A percentile compares a stretch with the other conserved stretches of the same genome.
These are phyloP conservation scores for Xylaria sp. DNA, from an alignment of 2,329 filamentous ascomycete genomes.

Conservation along the genomic window DNA sequence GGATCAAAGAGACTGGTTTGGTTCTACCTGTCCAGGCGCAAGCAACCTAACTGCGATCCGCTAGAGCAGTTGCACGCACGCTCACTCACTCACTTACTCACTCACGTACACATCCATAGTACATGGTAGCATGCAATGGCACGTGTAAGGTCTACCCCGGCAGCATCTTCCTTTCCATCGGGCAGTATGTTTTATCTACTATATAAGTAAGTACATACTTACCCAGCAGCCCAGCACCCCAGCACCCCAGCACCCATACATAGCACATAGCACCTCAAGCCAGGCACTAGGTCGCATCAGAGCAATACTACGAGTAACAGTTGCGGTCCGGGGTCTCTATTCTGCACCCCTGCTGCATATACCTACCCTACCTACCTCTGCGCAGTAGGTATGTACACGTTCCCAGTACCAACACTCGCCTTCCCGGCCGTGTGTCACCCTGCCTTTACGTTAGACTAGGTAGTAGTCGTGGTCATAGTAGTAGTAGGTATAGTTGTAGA, in stretches of 20 bases:
- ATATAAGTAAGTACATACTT: too few relatives aligned
- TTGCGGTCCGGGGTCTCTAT: slow-evolving; percentile 38
- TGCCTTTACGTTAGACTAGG: slow-evolving; percentile 17
- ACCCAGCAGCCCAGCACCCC: too few relatives aligned
- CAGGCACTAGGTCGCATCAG: too few relatives aligned
- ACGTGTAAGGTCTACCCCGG: slow-evolving; percentile 37
- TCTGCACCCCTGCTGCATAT: slow-evolving; percentile 31
- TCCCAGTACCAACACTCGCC: slow-evolving; percentile 22
- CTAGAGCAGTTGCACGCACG: too few relatives aligned
- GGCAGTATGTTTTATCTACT: slow-evolving; percentile 51
- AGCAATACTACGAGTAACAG: slow-evolving; percentile 41
- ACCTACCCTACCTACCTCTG: slow-evolving; percentile 26
- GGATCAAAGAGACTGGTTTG: not conserved
- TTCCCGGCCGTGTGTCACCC: slow-evolving; percentile 35
- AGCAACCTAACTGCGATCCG: too few relatives aligned
- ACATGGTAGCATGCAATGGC: slow-evolving; percentile 21
- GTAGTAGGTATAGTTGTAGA: too few relatives aligned
- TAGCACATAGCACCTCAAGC: too few relatives aligned
- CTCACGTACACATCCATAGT: slow-evolving; percentile 36
- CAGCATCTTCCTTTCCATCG: slow-evolving; percentile 40
- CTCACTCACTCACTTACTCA: slow-evolving; percentile 12
- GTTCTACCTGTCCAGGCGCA: not conserved
- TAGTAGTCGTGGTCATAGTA: too few relatives aligned
- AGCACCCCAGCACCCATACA: too few relatives aligned
- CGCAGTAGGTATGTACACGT: too few relatives aligned